Base-by-base conservation (phyloP, 2,329 filamentous ascomycete genomes). In the Allantophomopsis lycopodina region DNA sequence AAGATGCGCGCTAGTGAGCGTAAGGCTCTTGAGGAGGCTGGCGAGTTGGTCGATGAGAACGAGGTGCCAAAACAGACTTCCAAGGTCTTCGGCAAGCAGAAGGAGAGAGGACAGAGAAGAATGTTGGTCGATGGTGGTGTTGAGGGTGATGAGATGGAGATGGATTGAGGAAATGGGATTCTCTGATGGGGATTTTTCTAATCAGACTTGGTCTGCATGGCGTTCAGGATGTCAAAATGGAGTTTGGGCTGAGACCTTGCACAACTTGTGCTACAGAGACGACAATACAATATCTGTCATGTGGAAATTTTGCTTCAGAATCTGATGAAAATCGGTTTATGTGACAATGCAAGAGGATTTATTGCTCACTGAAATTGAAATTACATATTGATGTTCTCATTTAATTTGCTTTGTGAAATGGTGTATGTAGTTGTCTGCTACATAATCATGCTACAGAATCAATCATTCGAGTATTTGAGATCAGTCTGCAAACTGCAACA, bases 1-100 rank as follows among this genome's bases (percentile, higher is more conserved):
- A 73, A 73, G 57, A 66, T 82, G 59, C 66, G 75, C 51, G 74
- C 71, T 52, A 74, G 68, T 60, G 75, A 79, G 66, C 70, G 69
- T 63, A 64, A 65, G 53, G 61, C 64, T 41, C 60, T 81, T 51
- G 72, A 73, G 50, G 63, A 71, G 54, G 62, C 71, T 53, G 47
- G 45, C 48, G 44, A 55, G 42, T 44, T 48, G 44, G 44, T 47
- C 4, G 53, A 67, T 52, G 62, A 66, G 44, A 60, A 79, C 53
- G 69, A 69, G 48, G 61, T 73, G 53, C 64, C 72, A 56, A 49
- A 42, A 49, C 42, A 55, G 46, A 48, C 51, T 42, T 43, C 49
- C 42, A 58, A 56, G 47, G 50, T 58, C 39, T 60, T 59, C 48
- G 56, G 57, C 23, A 60, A 64, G 49, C 55, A 50, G 48, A 57